A percentile compares a stretch with the other conserved stretches of the same genome.
Evolutionary conservation across 169 alveolate species (phyloP).

Genomic region (Plasmodium chabaudi): DNA sequence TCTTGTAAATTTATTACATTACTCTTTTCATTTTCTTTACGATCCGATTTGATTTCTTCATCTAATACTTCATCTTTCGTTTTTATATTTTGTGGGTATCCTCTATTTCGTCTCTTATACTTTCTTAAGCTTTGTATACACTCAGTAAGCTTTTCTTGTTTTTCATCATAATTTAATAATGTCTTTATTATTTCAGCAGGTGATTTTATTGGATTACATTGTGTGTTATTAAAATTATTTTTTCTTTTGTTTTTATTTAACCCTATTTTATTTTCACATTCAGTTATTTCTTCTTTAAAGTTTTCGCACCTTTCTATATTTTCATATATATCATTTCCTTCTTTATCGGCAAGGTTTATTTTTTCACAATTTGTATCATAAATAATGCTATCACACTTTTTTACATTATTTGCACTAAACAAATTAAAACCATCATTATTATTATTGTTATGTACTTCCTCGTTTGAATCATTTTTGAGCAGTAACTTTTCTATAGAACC

Average conservation of each 20-base stretch:
- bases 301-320: not conserved
- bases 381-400: too few relatives aligned
- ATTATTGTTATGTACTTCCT: too few relatives aligned
- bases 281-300: not conserved
- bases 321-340: not conserved
- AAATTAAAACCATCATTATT: too few relatives aligned
- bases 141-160: conserved; percentile 34
- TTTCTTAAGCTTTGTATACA: conserved; percentile 28
- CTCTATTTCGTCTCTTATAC: not conserved
- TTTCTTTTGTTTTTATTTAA: not conserved
- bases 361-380: not conserved
- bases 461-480: too few relatives aligned
- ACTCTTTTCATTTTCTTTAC: not conserved
- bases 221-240: not conserved
- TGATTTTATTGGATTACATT: not conserved
- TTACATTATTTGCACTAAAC: too few relatives aligned
- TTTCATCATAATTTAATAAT: conserved; percentile 32
- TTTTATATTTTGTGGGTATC: not conserved
- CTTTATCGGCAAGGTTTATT: not conserved
- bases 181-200: conserved; percentile 30
- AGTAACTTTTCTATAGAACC: too few relatives aligned
- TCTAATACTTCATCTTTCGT: not conserved
- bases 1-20: not conserved
- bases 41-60: not conserved
- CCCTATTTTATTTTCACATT: not conserved